Conservation (phyloP, 2,329 filamentous ascomycete species). For the Chrysosporium queenslandicum region DNA sequence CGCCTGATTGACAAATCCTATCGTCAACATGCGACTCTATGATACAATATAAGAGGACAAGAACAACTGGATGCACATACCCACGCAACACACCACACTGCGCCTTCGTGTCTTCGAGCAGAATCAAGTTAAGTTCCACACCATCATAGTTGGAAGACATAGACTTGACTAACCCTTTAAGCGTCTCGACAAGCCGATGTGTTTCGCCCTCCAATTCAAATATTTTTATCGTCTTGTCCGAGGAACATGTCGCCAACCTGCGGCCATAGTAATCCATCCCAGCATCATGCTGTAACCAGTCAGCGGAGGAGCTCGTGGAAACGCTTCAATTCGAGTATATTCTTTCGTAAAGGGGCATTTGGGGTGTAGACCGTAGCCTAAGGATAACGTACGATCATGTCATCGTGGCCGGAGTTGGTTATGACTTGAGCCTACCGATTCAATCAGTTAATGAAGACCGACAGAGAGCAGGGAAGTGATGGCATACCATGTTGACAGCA, state of each 20-base stretch:
- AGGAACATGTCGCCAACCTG: conserved; percentile 91
- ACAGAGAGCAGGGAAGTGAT: background rate
- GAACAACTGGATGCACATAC: conserved; percentile 29
- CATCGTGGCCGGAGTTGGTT: conserved; percentile 83
- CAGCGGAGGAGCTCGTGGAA: background rate
- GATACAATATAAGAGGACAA: background rate
- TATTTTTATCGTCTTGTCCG: conserved; percentile 98
- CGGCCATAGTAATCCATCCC: conserved; percentile 98
- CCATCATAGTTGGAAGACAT: background rate
- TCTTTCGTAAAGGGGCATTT: background rate
- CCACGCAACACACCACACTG: conserved; percentile 97
- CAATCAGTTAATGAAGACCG: background rate
- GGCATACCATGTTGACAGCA: conserved; percentile 9
- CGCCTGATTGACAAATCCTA: conserved; percentile 41
- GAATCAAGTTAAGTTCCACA: background rate
- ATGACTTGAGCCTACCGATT: conserved; percentile 60
- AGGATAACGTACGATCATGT: conserved; percentile 82
- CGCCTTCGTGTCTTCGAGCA: conserved; percentile 70
- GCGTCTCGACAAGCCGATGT: conserved; percentile 79
- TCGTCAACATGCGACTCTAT: background rate
- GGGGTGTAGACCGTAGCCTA: background rate
- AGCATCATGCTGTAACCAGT: conserved; percentile 69
- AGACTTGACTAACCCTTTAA: conserved; percentile 62
- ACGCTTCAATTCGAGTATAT: background rate
- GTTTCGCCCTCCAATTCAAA: conserved; percentile 93